Base-by-base conservation (phyloP, 2,329 filamentous ascomycete species). In the Sporothrix euskadiensis region DNA sequence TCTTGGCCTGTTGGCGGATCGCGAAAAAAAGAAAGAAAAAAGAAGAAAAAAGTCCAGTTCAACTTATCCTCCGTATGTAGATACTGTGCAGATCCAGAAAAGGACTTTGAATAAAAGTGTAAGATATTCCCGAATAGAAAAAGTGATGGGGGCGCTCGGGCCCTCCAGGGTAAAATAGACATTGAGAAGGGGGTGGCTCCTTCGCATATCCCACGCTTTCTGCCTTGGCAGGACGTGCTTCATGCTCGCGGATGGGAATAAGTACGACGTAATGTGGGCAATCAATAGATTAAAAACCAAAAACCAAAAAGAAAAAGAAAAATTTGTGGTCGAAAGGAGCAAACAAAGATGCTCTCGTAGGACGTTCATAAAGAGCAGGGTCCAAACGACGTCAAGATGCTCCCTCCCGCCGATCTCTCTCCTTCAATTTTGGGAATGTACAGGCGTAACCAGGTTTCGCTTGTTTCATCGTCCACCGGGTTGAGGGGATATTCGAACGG, bases 391-490 rank as follows among this genome's bases (percentile, higher is more conserved):
- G 39, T 66, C 39, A 47, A 47, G 39, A 66, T 47, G 61, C 61
- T 26, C 39, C 61, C 61, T 66, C 39, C 61, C 61, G 61, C 61
- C 39, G 61, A 66, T 66, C 61, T 1, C 39, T 8, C 39, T 47
- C 61, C 61, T 47, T 66, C 61, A 66, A 47, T 66, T 66, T 65
- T 26, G 61, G 39, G 35, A 26, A 66, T 14, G 8, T 30, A 4
- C 39, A 47, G 61, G 61, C 22, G 12, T 26, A 9, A 39, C 39
- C 61, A 47, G 61, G 39, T 66, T 47, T 47, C 61, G 39, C n/a
- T 47, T 66, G 61, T 66, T 66, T 66, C 61, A 66, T 66, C 39
- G 6, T 44, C 26, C 35, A 5, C 22, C 61, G 39, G 39, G 22
- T 47, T 4, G 19, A 44, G 61, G 39, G 39, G 9, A 44, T 47